phyloP scores from a whole-genome alignment of 331 rosid genomes.

The Pyrus hybrid region DNA sequence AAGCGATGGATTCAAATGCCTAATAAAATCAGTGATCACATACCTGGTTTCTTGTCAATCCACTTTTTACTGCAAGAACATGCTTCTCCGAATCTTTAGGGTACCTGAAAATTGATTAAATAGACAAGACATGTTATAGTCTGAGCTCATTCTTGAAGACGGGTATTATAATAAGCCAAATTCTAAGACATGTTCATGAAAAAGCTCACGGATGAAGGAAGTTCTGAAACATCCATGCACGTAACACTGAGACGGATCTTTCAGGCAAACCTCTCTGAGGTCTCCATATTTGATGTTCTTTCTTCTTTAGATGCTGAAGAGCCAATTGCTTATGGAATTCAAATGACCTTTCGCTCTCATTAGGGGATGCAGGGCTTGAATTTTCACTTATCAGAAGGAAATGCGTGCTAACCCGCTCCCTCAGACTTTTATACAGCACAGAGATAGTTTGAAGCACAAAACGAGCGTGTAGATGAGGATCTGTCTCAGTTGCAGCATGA shows the following conservation, averaged over 20 bases:
- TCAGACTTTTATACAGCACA: conserved; percentile 46
- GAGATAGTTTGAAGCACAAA: conserved; percentile 57
- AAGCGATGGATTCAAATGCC: background rate
- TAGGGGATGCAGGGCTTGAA: conserved; percentile 20
- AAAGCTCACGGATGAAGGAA: conserved; percentile 78
- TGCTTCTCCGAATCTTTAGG: conserved; percentile 96
- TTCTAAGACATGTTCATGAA: background rate
- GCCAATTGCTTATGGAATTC: conserved; percentile 70
- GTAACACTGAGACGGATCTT: conserved; percentile 64
- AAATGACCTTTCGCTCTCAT: conserved; percentile 41
- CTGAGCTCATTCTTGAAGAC: background rate
- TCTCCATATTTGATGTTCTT: conserved; percentile 71
- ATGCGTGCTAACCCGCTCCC: conserved; percentile 59
- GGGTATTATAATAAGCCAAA: background rate
- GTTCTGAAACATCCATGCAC: conserved; percentile 88
- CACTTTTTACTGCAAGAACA: conserved; percentile 79
- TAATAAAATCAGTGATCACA: background rate
- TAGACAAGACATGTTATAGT: background rate
- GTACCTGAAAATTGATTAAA: conserved; percentile 54
- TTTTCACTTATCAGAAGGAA: conserved; percentile 41
- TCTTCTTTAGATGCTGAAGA: conserved; percentile 64
- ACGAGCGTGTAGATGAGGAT: conserved; percentile 52
- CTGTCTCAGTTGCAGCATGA: conserved; percentile 68
- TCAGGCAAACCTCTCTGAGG: conserved; percentile 91
- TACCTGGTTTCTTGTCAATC: conserved; percentile 89